Evolutionary conservation across 257 asterid genomes (phyloP).

Genomic region (Sherardia arvensis): DNA sequence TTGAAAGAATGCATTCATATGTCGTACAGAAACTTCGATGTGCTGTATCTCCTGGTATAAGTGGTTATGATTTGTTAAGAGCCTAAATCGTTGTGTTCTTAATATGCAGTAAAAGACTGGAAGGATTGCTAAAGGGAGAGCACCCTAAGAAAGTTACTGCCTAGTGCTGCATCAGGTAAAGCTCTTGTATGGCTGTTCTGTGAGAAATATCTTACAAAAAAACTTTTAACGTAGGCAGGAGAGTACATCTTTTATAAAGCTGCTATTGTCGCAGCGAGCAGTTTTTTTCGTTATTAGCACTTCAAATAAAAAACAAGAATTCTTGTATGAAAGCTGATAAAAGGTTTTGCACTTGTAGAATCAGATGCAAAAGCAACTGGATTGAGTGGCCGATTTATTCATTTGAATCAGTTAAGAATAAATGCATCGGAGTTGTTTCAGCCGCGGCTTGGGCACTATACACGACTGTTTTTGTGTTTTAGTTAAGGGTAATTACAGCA

Average conservation of each 20-base stretch:
- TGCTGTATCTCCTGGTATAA: background rate
- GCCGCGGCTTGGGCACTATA: background rate
- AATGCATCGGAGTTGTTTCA: background rate
- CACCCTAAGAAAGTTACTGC: slow-evolving; percentile 34
- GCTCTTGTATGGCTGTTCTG: background rate
- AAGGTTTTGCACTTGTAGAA: background rate
- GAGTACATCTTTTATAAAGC: background rate
- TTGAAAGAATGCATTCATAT: background rate
- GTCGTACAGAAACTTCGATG: background rate
- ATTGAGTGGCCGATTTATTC: background rate
- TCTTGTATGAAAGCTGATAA: background rate
- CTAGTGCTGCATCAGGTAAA: slow-evolving; percentile 21
- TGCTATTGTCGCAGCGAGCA: background rate
- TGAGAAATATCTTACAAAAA: background rate
- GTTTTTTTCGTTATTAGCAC: background rate
- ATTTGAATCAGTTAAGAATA: background rate
- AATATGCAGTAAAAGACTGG: slow-evolving; percentile 41
- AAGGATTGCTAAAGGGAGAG: slow-evolving; percentile 12
- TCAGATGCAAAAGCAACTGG: background rate
- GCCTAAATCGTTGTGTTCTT: slow-evolving; percentile 4
- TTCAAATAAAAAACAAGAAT: too few relatives aligned
- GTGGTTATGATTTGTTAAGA: background rate
- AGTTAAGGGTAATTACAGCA: background rate
- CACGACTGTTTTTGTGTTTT: background rate
- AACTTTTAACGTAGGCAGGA: background rate